Percentiles rank a stretch among this genome's conserved stretches.
Evolutionary conservation across 352 stramenopile genomes (phyloP).

Genomic region (Phytophthora cajani): DNA sequence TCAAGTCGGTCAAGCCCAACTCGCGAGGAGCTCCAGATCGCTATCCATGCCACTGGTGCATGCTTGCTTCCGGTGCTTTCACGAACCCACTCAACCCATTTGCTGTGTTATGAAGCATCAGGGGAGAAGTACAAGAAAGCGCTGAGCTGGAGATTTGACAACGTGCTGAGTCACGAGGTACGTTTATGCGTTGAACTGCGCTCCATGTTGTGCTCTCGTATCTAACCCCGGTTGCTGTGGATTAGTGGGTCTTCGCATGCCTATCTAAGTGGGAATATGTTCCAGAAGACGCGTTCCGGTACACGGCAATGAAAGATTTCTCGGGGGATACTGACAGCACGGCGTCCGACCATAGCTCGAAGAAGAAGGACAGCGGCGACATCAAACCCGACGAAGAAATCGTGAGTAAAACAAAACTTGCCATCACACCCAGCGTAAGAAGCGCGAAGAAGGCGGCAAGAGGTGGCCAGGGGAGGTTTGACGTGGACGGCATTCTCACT

Average conservation of each 20-base stretch:
- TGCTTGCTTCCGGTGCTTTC: conserved; percentile 87
- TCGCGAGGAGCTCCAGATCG: conserved; percentile 84
- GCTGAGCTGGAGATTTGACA: conserved; percentile 80
- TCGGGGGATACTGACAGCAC: conserved; percentile 35
- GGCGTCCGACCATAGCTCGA: conserved; percentile 23
- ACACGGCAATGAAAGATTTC: conserved; percentile 32
- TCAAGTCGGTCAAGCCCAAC: conserved; percentile 76
- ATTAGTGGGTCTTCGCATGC: conserved; percentile 82
- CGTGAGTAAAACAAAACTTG: conserved; percentile 32
- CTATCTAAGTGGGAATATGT: conserved; percentile 72
- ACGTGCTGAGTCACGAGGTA: conserved; percentile 85
- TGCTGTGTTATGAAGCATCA: conserved; percentile 77
- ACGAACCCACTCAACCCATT: conserved; percentile 80
- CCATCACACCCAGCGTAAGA: conserved; percentile 29
- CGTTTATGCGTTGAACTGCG: conserved; percentile 1
- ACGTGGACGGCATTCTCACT: conserved; percentile 62
- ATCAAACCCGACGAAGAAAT: conserved; percentile 29
- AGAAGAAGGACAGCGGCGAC: conserved; percentile 33
- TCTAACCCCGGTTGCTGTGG: conserved; percentile 5
- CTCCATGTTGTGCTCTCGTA: neutral
- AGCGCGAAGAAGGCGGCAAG: conserved; percentile 40
- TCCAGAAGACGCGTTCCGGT: conserved; percentile 58
- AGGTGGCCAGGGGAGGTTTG: conserved; percentile 45
- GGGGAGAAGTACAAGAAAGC: conserved; percentile 90
- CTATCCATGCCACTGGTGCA: conserved; percentile 82